Conservation (phyloP, 768 basidiomycete genomes). For the Dioszegia aurantiaca region DNA sequence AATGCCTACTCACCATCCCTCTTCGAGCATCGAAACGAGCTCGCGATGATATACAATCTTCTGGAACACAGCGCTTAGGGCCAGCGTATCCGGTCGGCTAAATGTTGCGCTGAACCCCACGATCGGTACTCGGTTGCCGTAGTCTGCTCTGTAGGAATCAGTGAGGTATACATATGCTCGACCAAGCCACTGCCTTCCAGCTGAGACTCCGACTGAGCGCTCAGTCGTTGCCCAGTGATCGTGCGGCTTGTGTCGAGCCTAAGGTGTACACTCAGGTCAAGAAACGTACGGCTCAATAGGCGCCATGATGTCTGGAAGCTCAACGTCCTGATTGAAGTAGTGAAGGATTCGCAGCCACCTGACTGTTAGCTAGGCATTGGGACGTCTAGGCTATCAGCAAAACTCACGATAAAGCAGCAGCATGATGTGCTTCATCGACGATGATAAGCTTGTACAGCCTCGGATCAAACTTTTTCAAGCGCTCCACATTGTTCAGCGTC, state of each 20-base stretch:
- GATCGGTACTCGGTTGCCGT: slow-evolving; percentile 61
- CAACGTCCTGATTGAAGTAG: slow-evolving; percentile 66
- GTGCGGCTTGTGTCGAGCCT: background rate
- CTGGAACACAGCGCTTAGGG: slow-evolving; percentile 83
- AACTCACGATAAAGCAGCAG: slow-evolving; percentile 80
- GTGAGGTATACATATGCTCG: too few relatives aligned
- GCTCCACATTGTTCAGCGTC: slow-evolving; percentile 65
- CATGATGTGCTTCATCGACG: slow-evolving; percentile 92
- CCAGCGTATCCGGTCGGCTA: slow-evolving; percentile 82
- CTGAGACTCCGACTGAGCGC: too few relatives aligned
- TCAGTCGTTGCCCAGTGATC: too few relatives aligned
- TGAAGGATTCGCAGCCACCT: slow-evolving; percentile 80
- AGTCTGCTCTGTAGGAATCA: background rate
- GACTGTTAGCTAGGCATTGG: slow-evolving; percentile 5
- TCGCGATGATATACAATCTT: slow-evolving; percentile 88
- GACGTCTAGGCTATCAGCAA: too few relatives aligned
- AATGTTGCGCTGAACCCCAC: slow-evolving; percentile 96
- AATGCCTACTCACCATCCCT: slow-evolving; percentile 64
- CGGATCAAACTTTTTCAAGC: slow-evolving; percentile 74
- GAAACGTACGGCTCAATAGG: slow-evolving; percentile 32
- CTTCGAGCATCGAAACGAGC: slow-evolving; percentile 87
- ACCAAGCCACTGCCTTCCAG: too few relatives aligned
- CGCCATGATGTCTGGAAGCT: slow-evolving; percentile 51
- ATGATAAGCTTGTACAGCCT: slow-evolving; percentile 68
- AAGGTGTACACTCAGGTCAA: background rate